A percentile compares a stretch with the other conserved stretches of the same genome.
Evolutionary conservation across 805 yeast genomes (phyloP).

Genomic region (Candida nemodendra): DNA sequence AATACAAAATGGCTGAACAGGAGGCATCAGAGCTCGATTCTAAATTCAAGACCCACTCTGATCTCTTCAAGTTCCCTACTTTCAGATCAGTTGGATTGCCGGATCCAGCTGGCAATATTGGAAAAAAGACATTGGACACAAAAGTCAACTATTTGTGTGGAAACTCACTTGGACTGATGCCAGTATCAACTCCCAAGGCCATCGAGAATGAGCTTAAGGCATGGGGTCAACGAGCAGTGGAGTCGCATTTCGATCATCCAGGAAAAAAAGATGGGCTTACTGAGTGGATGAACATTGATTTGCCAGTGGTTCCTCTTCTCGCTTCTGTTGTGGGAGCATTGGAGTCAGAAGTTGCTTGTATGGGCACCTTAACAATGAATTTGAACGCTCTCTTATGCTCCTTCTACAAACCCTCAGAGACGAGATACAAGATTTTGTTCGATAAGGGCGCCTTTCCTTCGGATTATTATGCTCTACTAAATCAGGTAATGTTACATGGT

Average conservation of each 20-base stretch:
- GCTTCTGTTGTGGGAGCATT: slow-evolving; percentile 77
- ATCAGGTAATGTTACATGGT: slow-evolving; percentile 65
- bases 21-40: slow-evolving; percentile 38
- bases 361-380: slow-evolving; percentile 84
- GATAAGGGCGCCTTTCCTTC: slow-evolving; percentile 92
- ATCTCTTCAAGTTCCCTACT: slow-evolving; percentile 66
- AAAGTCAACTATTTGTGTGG: slow-evolving; percentile 74
- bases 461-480: slow-evolving; percentile 81
- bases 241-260: slow-evolving; percentile 77
- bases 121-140: slow-evolving; percentile 13
- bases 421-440: slow-evolving; percentile 67
- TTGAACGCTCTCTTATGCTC: slow-evolving; percentile 70
- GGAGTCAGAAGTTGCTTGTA: slow-evolving; percentile 75
- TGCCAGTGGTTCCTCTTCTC: slow-evolving; percentile 66
- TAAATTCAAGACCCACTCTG: slow-evolving; percentile 37
- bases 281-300: slow-evolving; percentile 82
- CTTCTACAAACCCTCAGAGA: slow-evolving; percentile 67
- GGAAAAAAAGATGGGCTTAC: slow-evolving; percentile 45
- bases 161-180: slow-evolving; percentile 92
- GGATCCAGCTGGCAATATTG: slow-evolving; percentile 8
- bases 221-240: slow-evolving; percentile 81
- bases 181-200: slow-evolving; percentile 55
- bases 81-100: slow-evolving; percentile 55
- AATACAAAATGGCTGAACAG: background rate
- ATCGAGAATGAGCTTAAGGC: slow-evolving; percentile 70